These are phyloP conservation scores for Hericium rajendrae DNA, from an alignment of 768 basidiomycete genomes.

Conservation along the genomic window DNA sequence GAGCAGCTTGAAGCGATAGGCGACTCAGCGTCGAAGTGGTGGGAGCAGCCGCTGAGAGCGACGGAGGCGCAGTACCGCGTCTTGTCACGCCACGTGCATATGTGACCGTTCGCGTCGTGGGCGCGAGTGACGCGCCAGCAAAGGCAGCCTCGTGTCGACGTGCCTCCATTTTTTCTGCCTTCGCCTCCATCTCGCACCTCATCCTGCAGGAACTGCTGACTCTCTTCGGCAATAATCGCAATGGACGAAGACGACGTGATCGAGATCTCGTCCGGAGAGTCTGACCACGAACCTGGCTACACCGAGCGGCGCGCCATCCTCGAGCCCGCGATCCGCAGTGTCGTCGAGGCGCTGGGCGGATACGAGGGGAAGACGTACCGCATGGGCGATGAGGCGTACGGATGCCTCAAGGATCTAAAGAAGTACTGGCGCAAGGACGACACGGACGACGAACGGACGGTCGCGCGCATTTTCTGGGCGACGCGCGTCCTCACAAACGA, in stretches of 20 bases:
- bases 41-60: neutral
- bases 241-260: slow-evolving; percentile 22
- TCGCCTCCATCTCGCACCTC: neutral
- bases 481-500: slow-evolving; percentile 82
- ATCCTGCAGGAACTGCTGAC: too few relatives aligned
- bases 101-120: neutral
- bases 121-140: neutral
- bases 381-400: slow-evolving; percentile 72
- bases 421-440: slow-evolving; percentile 95
- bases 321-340: slow-evolving; percentile 57
- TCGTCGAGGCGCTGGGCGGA: slow-evolving; percentile 77
- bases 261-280: slow-evolving; percentile 19
- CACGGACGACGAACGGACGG: slow-evolving; percentile 91
- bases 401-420: slow-evolving; percentile 90
- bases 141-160: too few relatives aligned
- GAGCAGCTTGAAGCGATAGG: too few relatives aligned
- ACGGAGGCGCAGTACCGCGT: neutral
- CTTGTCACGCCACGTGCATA: neutral
- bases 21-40: too few relatives aligned
- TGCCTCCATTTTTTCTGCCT: neutral
- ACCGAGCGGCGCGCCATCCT: slow-evolving; percentile 43
- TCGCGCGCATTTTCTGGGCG: slow-evolving; percentile 87
- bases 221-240: neutral
- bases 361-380: slow-evolving; percentile 56
- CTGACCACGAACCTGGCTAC: slow-evolving; percentile 20